Evolutionary conservation across 1,284 basidiomycete genomes (phyloP).

Genomic region (Hymenochaete sp.): DNA sequence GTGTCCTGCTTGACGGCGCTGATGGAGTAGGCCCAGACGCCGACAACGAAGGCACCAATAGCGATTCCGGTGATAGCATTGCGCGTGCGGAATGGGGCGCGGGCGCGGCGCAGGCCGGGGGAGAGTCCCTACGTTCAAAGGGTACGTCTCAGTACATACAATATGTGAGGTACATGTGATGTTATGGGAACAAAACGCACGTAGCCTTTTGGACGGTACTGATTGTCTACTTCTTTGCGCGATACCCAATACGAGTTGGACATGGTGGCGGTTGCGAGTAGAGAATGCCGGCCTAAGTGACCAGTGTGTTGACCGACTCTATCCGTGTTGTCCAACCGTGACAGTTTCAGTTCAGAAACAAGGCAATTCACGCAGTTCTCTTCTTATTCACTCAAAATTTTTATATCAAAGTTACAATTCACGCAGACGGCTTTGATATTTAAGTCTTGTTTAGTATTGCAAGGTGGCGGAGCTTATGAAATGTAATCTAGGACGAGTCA

Average conservation of each 20-base stretch:
- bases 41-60: constrained; percentile 70
- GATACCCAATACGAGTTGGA: constrained; percentile 19
- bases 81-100: constrained; percentile 70
- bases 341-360: no score
- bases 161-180: not conserved
- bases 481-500: no score
- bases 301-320: no score
- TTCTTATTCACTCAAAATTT: no score
- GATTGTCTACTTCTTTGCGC: constrained; percentile 19
- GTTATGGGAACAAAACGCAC: constrained; percentile 17
- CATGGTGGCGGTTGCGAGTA: constrained; percentile 12
- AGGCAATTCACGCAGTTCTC: no score
- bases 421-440: no score
- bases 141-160: not conserved
- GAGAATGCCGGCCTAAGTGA: no score
- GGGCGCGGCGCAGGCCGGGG: constrained; percentile 77
- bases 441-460: no score
- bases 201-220: constrained; percentile 23
- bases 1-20: constrained; percentile 89
- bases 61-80: constrained; percentile 75
- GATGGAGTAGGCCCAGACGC: constrained; percentile 90
- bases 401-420: no score
- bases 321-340: no score
- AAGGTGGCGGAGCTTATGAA: no score
- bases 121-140: constrained; percentile 64